Evolutionary conservation across 148 eudicot species (phyloP).

Genomic region (Cornus controversa): DNA sequence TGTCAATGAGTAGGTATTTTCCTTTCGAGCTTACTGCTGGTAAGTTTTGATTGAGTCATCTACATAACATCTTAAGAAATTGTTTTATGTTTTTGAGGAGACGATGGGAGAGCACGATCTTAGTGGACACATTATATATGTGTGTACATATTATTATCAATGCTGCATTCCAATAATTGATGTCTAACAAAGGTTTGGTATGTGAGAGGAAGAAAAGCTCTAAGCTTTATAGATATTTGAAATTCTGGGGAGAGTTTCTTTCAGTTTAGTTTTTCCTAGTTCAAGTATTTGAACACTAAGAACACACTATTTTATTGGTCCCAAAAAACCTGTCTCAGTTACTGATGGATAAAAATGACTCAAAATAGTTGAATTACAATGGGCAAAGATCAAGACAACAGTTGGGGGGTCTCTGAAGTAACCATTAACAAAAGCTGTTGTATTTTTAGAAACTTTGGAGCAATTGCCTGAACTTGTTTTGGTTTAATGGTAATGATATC

Average conservation of each 20-base stretch:
- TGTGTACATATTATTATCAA: too few relatives aligned
- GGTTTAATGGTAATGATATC: neutral
- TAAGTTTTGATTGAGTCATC: too few relatives aligned
- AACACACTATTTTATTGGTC: neutral
- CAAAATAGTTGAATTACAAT: neutral
- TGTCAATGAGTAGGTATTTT: too few relatives aligned
- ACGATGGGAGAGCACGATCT: too few relatives aligned
- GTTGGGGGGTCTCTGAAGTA: neutral
- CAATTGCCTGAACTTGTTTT: neutral
- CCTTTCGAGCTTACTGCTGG: too few relatives aligned
- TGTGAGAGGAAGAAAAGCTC: neutral
- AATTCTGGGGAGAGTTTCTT: neutral
- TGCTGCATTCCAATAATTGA: neutral
- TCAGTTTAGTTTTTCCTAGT: too few relatives aligned
- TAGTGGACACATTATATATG: too few relatives aligned
- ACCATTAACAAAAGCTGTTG: neutral
- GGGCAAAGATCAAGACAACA: neutral
- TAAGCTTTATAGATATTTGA: neutral
- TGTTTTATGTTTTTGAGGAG: too few relatives aligned
- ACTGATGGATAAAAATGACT: neutral
- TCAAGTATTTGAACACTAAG: neutral
- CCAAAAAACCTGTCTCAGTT: neutral
- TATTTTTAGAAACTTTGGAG: neutral
- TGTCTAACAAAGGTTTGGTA: neutral
- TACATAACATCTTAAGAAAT: too few relatives aligned